Base-by-base conservation (phyloP, 179 eudicot species). In the Drosera spatulata region DNA sequence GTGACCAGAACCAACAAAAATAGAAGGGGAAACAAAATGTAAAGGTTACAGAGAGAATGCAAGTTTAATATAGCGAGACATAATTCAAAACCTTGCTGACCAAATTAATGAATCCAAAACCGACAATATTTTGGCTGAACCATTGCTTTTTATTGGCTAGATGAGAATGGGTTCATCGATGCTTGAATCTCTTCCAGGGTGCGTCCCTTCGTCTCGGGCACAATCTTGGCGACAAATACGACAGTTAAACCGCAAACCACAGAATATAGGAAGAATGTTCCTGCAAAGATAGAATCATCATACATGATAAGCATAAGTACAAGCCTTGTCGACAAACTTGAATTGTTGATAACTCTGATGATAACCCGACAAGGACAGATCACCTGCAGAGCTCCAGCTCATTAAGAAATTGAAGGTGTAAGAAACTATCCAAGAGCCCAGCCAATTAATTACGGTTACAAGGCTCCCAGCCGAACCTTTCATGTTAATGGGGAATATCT, bases 381-480 rank as follows among this genome's bases (percentile, higher is more conserved):
- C 69, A 83, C 95, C 95, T 64, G 82, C 74, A 53, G 89, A 73
- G 73, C 86, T 87, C 88, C 88, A 81, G 58, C 55, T 56, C 70
- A 75, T 75, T 38, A 80, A 46, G 73, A 85, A 87, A 73, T 77
- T 80, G 68, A 85, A 87, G 22, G 82, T 59, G 52, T 75, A 87
- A 10, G 89, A 80, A 55, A 87, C 60, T n/a, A 85, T 70, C 93
- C 88, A 87, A 12, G 87, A 70, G 55, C 89, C 83, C 4, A 77
- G 58, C 85, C 88, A 85, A 64, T 71, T 85, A n/a, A 74, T 73
- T n/a, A 85, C 75, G 5, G 80, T 75, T 52, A 74, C 88, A 3
- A 85, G 71, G 69, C 91, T 87, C 56, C 91, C 91, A 41, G 93
- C 96, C 42, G 64, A 48, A 14, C 89, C 91, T 68, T 81, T 87